Conservation (phyloP, 2,329 filamentous ascomycete genomes). For the Penicillium sp. region DNA sequence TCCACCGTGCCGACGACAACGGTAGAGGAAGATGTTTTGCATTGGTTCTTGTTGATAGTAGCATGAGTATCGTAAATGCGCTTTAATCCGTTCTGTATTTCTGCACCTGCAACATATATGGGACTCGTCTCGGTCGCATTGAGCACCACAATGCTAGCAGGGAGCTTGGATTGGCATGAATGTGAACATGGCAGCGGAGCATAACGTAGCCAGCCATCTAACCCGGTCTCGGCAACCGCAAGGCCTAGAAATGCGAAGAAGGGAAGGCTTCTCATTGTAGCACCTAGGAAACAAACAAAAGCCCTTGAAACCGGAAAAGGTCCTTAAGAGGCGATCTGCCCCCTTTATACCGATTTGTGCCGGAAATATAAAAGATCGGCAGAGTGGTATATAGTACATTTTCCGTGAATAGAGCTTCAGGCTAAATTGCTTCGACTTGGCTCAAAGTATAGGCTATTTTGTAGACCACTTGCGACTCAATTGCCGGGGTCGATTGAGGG, state of each 20-base stretch:
- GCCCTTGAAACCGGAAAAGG: not conserved
- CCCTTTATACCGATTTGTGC: not conserved
- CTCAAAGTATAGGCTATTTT: not conserved
- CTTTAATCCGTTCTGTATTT: conserved; percentile 61
- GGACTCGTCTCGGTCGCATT: conserved; percentile 60
- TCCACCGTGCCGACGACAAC: conserved; percentile 39
- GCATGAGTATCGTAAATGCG: conserved; percentile 60
- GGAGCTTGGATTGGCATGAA: conserved; percentile 47
- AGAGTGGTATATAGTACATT: not conserved
- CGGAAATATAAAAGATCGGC: not conserved
- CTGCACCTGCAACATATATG: conserved; percentile 62
- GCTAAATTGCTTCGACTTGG: conserved; percentile 14
- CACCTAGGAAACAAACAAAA: not conserved
- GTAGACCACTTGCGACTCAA: not conserved
- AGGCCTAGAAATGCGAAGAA: conserved; percentile 16
- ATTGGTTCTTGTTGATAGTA: conserved; percentile 34
- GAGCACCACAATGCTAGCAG: conserved; percentile 56
- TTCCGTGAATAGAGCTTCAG: conserved; percentile 13
- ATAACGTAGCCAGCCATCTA: conserved; percentile 68
- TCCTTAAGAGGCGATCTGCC: conserved; percentile 2
- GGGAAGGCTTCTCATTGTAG: conserved; percentile 15
- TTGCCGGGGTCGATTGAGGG: not conserved
- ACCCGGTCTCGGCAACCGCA: conserved; percentile 60
- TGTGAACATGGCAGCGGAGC: conserved; percentile 54
- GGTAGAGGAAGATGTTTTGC: conserved; percentile 24